Base-by-base conservation (phyloP, 768 basidiomycete species). In the Amanita fuliginea region DNA sequence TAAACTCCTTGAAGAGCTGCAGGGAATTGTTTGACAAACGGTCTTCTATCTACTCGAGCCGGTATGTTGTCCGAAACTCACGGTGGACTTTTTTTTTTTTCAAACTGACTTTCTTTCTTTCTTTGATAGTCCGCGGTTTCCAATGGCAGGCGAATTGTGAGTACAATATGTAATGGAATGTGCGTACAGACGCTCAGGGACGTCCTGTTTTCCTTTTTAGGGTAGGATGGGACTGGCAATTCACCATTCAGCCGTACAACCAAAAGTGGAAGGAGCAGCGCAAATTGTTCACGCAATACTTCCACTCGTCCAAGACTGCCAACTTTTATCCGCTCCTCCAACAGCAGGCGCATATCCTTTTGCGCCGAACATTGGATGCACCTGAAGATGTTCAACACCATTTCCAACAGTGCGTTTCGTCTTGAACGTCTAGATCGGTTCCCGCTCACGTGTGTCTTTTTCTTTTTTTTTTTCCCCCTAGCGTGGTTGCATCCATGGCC, bases 1-100 rank as follows among this genome's bases (percentile, higher is more conserved):
- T 75, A 28, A 69, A 69, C 43, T 63, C 62, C 9, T 55, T 60
- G 21, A 55, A 66, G 35, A 37, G 60, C 59, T 3, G 69, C 66
- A 1, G 59, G 6, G 72, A 75, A 1, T 59, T 74, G 0, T 62
- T 74, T 18, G 67, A 70, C 22, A 74, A 69, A 53, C 57, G 66
- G 30, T 68, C 70, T 0, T 46, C 64, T 6, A 67, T 67, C n/a
- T 74, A 73, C 55, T 72, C 70, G 0, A 66, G 66, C 54, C 58
- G 72, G 62, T 61, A 42, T 18, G 60, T 58, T 33, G 2, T 40
- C 13, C 30, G 21, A 43, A 13, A 16, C 22, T 1, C 35, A 3
- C 22, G 14, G 21, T 37, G 35, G 28, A 9, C 26, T 32, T 35
- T 0, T 35, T 0, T 4, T 26, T 16, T 14, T 26, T 16, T 14